Conservation (phyloP, 139 green algal species). For the Trebouxia sp. region DNA sequence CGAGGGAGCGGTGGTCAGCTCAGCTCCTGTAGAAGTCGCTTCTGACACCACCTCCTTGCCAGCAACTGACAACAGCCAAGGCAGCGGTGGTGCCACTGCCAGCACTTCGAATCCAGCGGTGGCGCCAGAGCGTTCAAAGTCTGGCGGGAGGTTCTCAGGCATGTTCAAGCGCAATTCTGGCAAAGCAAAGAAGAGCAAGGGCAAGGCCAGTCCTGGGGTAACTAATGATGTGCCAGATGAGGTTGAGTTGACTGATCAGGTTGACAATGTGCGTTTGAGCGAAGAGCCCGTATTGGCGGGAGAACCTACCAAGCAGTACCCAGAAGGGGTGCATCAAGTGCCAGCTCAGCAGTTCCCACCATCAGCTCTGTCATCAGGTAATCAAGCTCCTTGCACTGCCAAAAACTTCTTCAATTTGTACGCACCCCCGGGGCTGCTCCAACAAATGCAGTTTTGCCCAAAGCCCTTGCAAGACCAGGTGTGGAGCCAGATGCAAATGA, state of each 20-base stretch:
- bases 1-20: not conserved
- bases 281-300: not conserved
- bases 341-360: not conserved
- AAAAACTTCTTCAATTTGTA: too few relatives aligned
- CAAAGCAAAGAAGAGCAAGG: not conserved
- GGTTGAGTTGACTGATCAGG: constrained; percentile 23
- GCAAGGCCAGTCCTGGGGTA: not conserved
- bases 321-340: not conserved
- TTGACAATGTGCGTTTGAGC: not conserved
- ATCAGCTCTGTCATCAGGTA: not conserved
- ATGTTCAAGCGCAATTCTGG: not conserved
- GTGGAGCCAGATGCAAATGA: too few relatives aligned
- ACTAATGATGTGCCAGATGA: not conserved
- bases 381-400: too few relatives aligned
- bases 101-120: too few relatives aligned
- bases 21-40: not conserved
- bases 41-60: not conserved
- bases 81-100: not conserved
- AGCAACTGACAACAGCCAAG: not conserved
- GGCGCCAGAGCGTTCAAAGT: not conserved
- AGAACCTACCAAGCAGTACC: not conserved
- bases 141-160: constrained; percentile 7
- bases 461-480: too few relatives aligned
- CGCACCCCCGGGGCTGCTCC: too few relatives aligned
- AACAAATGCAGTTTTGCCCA: too few relatives aligned